Base-by-base conservation (phyloP, 2,329 filamentous ascomycete genomes). In the Fusarium humuli region DNA sequence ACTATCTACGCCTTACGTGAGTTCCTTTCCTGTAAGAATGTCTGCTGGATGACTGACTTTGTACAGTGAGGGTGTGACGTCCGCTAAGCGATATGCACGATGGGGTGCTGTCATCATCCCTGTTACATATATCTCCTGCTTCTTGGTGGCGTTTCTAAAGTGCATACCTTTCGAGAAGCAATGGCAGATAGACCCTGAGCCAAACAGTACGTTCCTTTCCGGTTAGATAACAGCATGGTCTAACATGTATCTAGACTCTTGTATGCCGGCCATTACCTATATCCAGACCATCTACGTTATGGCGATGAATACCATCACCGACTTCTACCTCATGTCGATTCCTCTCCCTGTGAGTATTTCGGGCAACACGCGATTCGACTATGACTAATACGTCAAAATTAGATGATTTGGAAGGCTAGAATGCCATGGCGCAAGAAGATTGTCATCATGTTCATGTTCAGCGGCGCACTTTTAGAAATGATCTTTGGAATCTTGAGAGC, bases 371-470 rank as follows among this genome's bases (percentile, higher is more conserved):
- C 27, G 27, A 27, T 27, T 9, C 27, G 9, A 27, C 27, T 10
- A 27, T 27, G 10, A 11, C 27, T 27, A 27, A 27, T 27, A 27
- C 27, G 27, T 27, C 27, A 27, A 27, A 5, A 9, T 27, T 10
- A 27, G 49, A 53, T 53, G 49, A 53, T 53, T 7, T 53, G 49
- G 49, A 53, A 42, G n/a, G 49, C 49, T 3, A 42, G 49, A 7
- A 53, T 53, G 49, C 49, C 49, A 0, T 53, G 49, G 49, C 49
- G 49, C n/a, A 53, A 53, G 49, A 53, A 53, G 49, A 10, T 42
- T 9, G 49, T 53, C 3, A 53, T 53, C 23, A 53, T 53, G 49
- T 42, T 53, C n/a, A 53, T 53, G 49, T 53, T 53, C 23, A 53
- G 49, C 4, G 49, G 49, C 5, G 49, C 49, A 18, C 34, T 53